Evolutionary conservation across 768 basidiomycete species (phyloP).

Genomic region (Pholiota molesta): DNA sequence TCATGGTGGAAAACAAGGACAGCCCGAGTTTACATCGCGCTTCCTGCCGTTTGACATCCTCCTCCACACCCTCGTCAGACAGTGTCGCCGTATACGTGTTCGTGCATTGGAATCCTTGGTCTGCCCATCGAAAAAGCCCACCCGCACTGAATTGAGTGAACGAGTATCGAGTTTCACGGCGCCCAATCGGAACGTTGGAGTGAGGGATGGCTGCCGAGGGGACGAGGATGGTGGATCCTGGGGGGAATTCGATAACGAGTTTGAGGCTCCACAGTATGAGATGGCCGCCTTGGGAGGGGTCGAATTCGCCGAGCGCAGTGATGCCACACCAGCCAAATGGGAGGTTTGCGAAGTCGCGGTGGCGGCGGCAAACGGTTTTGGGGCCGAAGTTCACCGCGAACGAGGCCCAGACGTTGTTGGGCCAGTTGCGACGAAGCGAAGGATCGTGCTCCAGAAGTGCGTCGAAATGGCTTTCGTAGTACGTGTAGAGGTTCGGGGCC

Average conservation of each 20-base stretch:
- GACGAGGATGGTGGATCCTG: slow-evolving; percentile 10
- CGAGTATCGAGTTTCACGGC: neutral
- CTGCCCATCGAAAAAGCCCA: neutral
- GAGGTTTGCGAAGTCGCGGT: neutral
- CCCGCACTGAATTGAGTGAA: slow-evolving; percentile 13
- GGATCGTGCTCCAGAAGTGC: no score
- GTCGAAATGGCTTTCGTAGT: no score
- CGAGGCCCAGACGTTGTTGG: neutral
- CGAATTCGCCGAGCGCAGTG: slow-evolving; percentile 4
- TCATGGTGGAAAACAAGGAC: neutral
- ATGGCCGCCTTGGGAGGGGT: slow-evolving; percentile 3
- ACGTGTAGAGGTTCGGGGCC: no score
- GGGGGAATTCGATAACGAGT: slow-evolving; percentile 7
- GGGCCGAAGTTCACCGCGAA: neutral
- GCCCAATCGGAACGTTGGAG: slow-evolving; percentile 2
- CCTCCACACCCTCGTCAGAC: neutral
- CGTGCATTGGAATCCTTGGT: neutral
- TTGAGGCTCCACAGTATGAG: slow-evolving; percentile 3
- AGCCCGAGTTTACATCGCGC: neutral
- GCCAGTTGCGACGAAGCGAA: neutral
- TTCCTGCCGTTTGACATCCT: neutral
- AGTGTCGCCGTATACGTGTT: neutral
- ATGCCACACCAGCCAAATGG: neutral
- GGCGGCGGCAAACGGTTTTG: neutral
- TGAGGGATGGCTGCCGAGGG: slow-evolving; percentile 13